A percentile compares a stretch with the other conserved stretches of the same genome.
phyloP scores from a whole-genome alignment of 2,329 filamentous ascomycete species.

The Fusarium sp. region DNA sequence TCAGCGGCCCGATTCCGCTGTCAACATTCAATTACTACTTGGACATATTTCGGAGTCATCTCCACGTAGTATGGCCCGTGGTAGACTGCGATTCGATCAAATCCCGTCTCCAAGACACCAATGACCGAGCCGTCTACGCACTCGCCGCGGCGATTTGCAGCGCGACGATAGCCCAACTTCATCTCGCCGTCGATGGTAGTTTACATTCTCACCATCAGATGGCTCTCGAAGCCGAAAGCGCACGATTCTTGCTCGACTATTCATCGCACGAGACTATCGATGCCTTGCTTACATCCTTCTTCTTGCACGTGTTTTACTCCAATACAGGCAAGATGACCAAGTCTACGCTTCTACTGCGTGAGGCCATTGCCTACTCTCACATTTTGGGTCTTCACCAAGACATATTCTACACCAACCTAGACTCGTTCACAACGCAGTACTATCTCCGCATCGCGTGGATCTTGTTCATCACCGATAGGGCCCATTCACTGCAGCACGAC shows the following conservation, averaged over 20 bases:
- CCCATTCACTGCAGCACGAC: conserved; percentile 24
- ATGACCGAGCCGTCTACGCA: conserved; percentile 14
- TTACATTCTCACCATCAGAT: neutral
- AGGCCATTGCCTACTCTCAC: conserved; percentile 21
- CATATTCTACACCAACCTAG: conserved; percentile 10
- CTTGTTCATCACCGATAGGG: conserved; percentile 24
- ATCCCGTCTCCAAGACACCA: neutral
- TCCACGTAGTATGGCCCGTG: conserved; percentile 20
- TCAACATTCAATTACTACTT: conserved; percentile 18
- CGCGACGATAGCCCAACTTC: conserved; percentile 23
- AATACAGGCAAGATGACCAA: conserved; percentile 15
- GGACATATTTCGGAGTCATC: conserved; percentile 5
- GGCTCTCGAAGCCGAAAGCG: conserved; percentile 10
- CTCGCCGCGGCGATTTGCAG: conserved; percentile 20
- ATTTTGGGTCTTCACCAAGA: conserved; percentile 25
- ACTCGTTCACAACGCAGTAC: neutral
- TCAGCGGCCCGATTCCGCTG: neutral
- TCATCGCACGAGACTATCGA: conserved; percentile 7
- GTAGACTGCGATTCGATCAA: conserved; percentile 6
- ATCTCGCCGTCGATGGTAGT: neutral
- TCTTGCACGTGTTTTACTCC: conserved; percentile 24
- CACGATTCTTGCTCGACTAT: conserved; percentile 23
- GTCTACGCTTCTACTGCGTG: conserved; percentile 17
- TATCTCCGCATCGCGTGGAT: conserved; percentile 27
- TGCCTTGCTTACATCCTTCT: conserved; percentile 20